phyloP scores from a whole-genome alignment of 2,329 filamentous ascomycete species.

The Anisogramma anomala region DNA sequence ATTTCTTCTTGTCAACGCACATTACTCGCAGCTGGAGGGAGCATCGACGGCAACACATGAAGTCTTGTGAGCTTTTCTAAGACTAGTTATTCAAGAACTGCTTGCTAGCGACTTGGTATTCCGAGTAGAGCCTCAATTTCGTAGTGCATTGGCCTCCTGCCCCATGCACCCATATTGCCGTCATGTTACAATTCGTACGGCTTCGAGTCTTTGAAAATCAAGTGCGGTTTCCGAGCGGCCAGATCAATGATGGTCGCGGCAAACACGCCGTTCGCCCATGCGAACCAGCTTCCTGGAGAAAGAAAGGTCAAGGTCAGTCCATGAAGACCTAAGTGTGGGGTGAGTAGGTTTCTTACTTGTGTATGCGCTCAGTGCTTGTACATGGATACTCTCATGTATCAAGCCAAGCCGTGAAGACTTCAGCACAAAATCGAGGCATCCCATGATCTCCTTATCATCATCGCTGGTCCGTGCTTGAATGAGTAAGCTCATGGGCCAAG shows the following conservation, averaged over 20 bases:
- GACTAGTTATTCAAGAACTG: background rate
- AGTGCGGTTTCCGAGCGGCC: constrained; percentile 74
- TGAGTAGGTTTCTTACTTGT: constrained; percentile 46
- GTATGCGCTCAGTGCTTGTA: constrained; percentile 54
- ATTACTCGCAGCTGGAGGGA: too few relatives aligned
- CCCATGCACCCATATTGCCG: background rate
- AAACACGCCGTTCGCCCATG: constrained; percentile 82
- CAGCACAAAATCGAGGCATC: constrained; percentile 63
- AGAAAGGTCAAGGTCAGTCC: too few relatives aligned
- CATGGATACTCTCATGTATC: constrained; percentile 85
- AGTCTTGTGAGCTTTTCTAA: too few relatives aligned
- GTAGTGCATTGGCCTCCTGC: background rate
- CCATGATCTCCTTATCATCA: constrained; percentile 68
- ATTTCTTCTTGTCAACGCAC: too few relatives aligned
- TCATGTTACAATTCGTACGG: constrained; percentile 17
- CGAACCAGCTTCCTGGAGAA: constrained; percentile 59
- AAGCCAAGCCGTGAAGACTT: constrained; percentile 65
- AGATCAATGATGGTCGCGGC: constrained; percentile 84
- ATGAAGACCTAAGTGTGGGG: background rate
- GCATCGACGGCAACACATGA: too few relatives aligned
- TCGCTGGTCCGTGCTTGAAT: constrained; percentile 84
- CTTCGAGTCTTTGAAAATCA: constrained; percentile 44
- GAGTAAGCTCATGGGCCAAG: constrained; percentile 94
- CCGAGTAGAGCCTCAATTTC: background rate
- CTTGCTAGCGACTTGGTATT: background rate